Evolutionary conservation across 345 rosid species (phyloP).

Genomic region (Eucalyptus curtisii): DNA sequence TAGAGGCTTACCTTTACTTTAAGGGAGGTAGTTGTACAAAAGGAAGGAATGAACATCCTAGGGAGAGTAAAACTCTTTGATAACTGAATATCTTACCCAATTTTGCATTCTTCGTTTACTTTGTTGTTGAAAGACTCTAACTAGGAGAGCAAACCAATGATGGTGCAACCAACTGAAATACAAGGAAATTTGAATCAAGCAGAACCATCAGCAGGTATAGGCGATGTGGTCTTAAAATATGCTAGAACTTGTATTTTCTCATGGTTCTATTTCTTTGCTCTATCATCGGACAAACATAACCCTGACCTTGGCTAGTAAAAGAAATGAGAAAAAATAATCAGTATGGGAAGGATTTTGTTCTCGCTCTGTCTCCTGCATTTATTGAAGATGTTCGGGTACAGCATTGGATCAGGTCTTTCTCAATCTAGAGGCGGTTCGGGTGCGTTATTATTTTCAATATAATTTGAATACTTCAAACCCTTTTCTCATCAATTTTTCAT

Average conservation of each 20-base stretch:
- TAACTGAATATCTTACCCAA: not conserved
- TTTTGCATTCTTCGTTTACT: not conserved
- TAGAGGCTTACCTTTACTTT: not conserved
- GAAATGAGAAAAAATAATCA: not conserved
- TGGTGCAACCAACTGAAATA: not conserved
- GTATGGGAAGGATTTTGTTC: not conserved
- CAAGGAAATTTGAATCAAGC: not conserved
- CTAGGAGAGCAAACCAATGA: not conserved
- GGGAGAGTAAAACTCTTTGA: not conserved
- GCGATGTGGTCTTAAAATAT: too few relatives aligned
- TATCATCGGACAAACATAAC: not conserved
- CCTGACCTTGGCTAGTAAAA: not conserved
- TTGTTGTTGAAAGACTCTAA: not conserved
- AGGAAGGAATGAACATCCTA: not conserved
- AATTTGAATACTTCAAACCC: too few relatives aligned
- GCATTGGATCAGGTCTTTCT: not conserved
- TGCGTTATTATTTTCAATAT: not conserved
- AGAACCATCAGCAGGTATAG: not conserved
- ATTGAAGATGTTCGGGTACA: not conserved
- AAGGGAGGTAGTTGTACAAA: not conserved
- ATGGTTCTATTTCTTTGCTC: not conserved
- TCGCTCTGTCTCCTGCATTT: not conserved
- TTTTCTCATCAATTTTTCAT: too few relatives aligned
- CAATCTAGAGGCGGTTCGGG: fast-evolving
- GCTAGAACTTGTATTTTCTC: too few relatives aligned